Evolutionary conservation across 1,284 basidiomycete genomes (phyloP), one percentile per base, ranked within the genome.

Genomic region (Pyrrhoderma lamaoense): DNA sequence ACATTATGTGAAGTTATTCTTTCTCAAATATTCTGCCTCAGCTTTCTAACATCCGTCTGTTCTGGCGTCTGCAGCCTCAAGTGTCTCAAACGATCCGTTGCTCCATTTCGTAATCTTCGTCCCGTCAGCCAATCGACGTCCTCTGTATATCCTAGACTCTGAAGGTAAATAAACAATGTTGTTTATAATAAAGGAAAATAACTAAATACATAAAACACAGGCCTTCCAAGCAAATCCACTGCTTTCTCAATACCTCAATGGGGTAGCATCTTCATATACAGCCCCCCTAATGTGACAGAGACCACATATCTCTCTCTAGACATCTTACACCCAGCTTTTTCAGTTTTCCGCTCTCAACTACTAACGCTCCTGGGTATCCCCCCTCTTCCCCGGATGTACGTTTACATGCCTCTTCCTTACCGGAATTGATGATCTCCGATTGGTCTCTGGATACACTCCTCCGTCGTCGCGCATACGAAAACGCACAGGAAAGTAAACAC

Each of bases 171-270:
- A 16, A 39, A 40, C 44, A 31, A 39, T 37, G 13, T 9, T 16
- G 23, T 43, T 37, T 31, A 11, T 31, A 31, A 31, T 31, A 31
- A 31, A 31, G 27, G 27, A 5, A 5, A 31, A 31, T 11, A 11
- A 31, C 7, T 5, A 31, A 31, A 5, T 31, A 5, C 11, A 11
- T 31, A 31, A 38, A 8, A 40, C 18, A 53, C 60, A 81, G 78
- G 69, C 34, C 60, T 56, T 8, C 67, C 67, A 1, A 74, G 74
- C 16, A 63, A 64, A 21, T 80, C 77, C 2, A 77, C 71, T 47
- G 80, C 87, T 8, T 99, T 98, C 73, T 76, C 97, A 21, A 75
- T 96, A 1, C 95, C 96, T 0, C 95, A 98, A 67, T 96, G 92
- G 85, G 95, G 96, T 38, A 87, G 92, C 13, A 88, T 99, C 44